Base-by-base conservation (phyloP, 805 yeast genomes). In the Cyberlindnera misumaiensis region DNA sequence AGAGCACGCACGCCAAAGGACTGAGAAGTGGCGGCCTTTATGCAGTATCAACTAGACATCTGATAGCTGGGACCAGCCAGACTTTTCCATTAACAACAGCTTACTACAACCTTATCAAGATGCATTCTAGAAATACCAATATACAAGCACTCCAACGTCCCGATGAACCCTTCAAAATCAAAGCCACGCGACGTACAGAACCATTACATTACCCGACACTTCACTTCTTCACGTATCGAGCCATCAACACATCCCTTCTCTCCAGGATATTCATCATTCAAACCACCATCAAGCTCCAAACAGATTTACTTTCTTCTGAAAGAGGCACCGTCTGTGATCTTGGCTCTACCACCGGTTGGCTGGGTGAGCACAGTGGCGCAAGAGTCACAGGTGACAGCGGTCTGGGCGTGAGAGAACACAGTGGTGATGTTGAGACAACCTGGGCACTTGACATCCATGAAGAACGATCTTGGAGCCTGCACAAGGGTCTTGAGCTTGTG, bases 281-380 rank as follows among this genome's bases (percentile, higher is more conserved):
- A 20, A 20, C 24, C 5, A 20, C 24, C 24, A 20, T 20, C 24
- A 20, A 20, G 8, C n/a, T n/a, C n/a, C n/a, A n/a, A 20, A 20
- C 5, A 20, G 11, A 20, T 55, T 83, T 87, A 90, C 87, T 90
- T 93, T 76, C 87, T 86, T 83, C 97, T 88, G 93, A 88, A 93
- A 63, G 98, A 93, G 68, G 95, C 85, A 72, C 99, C 99, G 77
- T 94, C 98, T 59, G 97, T 88, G 70, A 93, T 81, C 75, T 83
- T 88, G 66, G 97, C 97, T 81, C 93, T 93, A 80, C 99, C 99
- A 80, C 99, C 99, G 56, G 97, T 84, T 68, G 99, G 99, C 65
- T 93, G 83, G 76, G 97, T 89, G 67, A 93, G 83, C 53, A 93
- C 97, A 56, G 96, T 87, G 56, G 97, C 82, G 77, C 99, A 93